These are phyloP conservation scores for Tricholoma terreum DNA, from an alignment of 768 basidiomycete species.

Conservation along the genomic window DNA sequence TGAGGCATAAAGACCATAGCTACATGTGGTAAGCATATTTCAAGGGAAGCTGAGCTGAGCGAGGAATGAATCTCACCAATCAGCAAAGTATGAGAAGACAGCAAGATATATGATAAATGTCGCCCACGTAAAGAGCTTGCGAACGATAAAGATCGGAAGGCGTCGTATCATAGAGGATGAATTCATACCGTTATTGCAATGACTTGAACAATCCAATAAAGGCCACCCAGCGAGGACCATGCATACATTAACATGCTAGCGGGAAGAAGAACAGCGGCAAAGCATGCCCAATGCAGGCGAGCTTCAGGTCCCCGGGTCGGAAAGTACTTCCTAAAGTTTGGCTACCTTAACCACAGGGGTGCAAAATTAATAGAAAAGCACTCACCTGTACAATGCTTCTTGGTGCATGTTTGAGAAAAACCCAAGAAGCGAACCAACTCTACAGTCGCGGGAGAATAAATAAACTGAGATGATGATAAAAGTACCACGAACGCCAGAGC, in stretches of 20 bases:
- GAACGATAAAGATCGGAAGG: background rate
- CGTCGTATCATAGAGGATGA: background rate
- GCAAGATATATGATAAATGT: slow-evolving; percentile 55
- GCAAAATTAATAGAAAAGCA: no score
- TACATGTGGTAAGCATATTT: slow-evolving; percentile 8
- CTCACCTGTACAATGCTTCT: slow-evolving; percentile 50
- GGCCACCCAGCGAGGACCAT: slow-evolving; percentile 52
- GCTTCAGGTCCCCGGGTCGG: slow-evolving; percentile 49
- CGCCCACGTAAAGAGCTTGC: slow-evolving; percentile 49
- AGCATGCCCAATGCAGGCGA: slow-evolving; percentile 56
- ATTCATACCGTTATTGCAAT: slow-evolving; percentile 46
- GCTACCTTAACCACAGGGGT: no score
- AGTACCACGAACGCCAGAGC: no score
- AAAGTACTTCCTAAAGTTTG: no score
- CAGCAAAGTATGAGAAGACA: slow-evolving; percentile 57
- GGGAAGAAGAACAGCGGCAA: slow-evolving; percentile 53
- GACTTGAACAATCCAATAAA: slow-evolving; percentile 61
- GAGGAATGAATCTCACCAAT: no score
- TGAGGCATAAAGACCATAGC: slow-evolving; percentile 62
- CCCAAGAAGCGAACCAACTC: slow-evolving; percentile 49
- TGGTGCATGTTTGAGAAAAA: slow-evolving; percentile 45
- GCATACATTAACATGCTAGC: slow-evolving; percentile 68
- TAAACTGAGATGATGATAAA: no score
- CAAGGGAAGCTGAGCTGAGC: no score
- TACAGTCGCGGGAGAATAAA: no score